phyloP scores from a whole-genome alignment of 805 yeast genomes.

The Tetrapisispora fleetii region DNA sequence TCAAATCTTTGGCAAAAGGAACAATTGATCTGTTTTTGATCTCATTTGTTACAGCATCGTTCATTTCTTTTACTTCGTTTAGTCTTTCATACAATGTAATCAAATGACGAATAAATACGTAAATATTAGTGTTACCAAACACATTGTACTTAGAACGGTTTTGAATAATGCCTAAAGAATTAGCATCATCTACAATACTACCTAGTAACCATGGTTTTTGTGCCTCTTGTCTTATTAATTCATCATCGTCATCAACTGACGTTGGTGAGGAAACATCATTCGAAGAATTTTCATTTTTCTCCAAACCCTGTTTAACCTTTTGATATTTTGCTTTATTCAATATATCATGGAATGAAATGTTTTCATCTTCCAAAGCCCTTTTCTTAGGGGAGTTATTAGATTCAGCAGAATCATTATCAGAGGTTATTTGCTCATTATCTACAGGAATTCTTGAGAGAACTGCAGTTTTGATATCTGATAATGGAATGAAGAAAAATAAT shows the following conservation, averaged over 20 bases:
- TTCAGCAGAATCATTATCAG: conserved; percentile 3
- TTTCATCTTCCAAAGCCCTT: conserved; percentile 15
- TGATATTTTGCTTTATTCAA: conserved; percentile 34
- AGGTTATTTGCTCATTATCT: conserved; percentile 15
- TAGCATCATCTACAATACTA: conserved; percentile 25
- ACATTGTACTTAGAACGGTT: conserved; percentile 56
- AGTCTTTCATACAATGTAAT: conserved; percentile 75
- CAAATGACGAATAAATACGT: conserved; percentile 80
- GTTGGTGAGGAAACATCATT: conserved; percentile 12
- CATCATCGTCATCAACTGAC: conserved; percentile 27
- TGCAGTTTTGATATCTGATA: conserved; percentile 38
- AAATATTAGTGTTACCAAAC: conserved; percentile 81
- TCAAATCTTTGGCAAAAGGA: conserved; percentile 79
- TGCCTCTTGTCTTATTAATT: conserved; percentile 21
- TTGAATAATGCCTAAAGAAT: conserved; percentile 21
- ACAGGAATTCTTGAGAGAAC: conserved; percentile 12
- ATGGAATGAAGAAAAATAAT: conserved; percentile 56
- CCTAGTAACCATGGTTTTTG: conserved; percentile 29
- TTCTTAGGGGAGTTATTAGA: conserved; percentile 25
- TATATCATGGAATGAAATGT: conserved; percentile 15
- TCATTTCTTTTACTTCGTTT: conserved; percentile 62
- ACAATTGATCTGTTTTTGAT: conserved; percentile 52
- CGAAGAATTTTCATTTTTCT: conserved; percentile 18
- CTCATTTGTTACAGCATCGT: conserved; percentile 63
- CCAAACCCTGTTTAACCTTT: conserved; percentile 12